A percentile compares a stretch with the other conserved stretches of the same genome.
These are phyloP conservation scores for Phaeoacremonium minimum DNA, from an alignment of 2,329 filamentous ascomycete species.

Conservation along the genomic window DNA sequence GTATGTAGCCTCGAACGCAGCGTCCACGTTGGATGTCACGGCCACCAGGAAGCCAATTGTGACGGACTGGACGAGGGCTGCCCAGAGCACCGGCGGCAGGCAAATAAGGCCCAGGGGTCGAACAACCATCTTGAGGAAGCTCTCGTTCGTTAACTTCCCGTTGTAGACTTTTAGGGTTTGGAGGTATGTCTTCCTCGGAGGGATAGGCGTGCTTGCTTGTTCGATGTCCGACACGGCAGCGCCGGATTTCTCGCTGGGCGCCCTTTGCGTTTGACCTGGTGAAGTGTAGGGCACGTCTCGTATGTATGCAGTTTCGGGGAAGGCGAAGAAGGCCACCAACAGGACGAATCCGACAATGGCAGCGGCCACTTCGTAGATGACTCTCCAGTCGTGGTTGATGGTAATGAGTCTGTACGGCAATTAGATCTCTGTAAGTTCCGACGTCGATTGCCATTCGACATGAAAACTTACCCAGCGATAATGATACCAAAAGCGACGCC, in stretches of 20 bases:
- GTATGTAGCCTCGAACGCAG: slow-evolving; percentile 36
- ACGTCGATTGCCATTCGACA: slow-evolving; percentile 7
- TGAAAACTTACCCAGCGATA: slow-evolving; percentile 28
- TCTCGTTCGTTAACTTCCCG: slow-evolving; percentile 37
- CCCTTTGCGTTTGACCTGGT: slow-evolving; percentile 12
- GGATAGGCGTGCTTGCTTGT: slow-evolving; percentile 4
- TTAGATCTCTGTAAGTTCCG: slow-evolving; percentile 3
- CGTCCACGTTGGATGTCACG: slow-evolving; percentile 46
- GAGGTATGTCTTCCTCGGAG: slow-evolving; percentile 23
- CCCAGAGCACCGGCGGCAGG: slow-evolving; percentile 51
- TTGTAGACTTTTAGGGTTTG: slow-evolving; percentile 34
- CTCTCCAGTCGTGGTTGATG: slow-evolving; percentile 41
- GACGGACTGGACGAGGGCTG: slow-evolving; percentile 46
- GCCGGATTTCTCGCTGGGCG: slow-evolving; percentile 6
- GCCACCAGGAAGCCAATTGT: slow-evolving; percentile 53
- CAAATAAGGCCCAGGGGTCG: slow-evolving; percentile 45
- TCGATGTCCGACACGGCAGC: slow-evolving; percentile 12
- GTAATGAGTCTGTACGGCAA: slow-evolving; percentile 34
- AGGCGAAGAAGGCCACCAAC: slow-evolving; percentile 44
- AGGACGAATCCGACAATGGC: slow-evolving; percentile 44
- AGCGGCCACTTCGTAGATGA: slow-evolving; percentile 45
- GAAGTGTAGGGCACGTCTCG: slow-evolving; percentile 19
- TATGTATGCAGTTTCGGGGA: slow-evolving; percentile 49
- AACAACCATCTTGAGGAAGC: slow-evolving; percentile 38
- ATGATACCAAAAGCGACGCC: slow-evolving; percentile 38